These are phyloP conservation scores for Dactylis glomerata DNA, from an alignment of 176 grass and related monocot species.

Conservation along the genomic window DNA sequence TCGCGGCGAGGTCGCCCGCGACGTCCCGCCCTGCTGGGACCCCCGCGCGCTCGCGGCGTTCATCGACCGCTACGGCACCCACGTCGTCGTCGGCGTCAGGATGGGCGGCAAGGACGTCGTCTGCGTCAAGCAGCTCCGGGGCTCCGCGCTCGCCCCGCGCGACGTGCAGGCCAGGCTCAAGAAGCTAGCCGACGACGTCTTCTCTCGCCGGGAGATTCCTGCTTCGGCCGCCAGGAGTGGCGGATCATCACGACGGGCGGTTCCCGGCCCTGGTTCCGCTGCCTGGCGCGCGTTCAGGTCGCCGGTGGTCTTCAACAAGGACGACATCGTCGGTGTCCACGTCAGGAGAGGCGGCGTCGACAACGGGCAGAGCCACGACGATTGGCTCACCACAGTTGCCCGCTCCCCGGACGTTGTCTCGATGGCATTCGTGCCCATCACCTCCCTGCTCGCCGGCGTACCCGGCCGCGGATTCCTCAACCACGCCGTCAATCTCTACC, in stretches of 20 bases:
- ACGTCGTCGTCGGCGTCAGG: slow-evolving; percentile 64
- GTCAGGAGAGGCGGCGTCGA: slow-evolving; percentile 73
- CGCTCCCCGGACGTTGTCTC: slow-evolving; percentile 55
- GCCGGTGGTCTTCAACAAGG: slow-evolving; percentile 39
- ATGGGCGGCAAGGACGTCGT: slow-evolving; percentile 88
- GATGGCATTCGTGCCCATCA: slow-evolving; percentile 80
- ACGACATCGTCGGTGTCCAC: slow-evolving; percentile 59
- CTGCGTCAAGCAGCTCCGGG: slow-evolving; percentile 71
- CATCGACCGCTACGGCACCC: slow-evolving; percentile 81
- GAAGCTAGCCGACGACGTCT: slow-evolving; percentile 49
- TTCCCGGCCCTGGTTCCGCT: slow-evolving; percentile 30
- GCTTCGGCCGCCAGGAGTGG: not conserved
- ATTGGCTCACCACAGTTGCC: slow-evolving; percentile 71
- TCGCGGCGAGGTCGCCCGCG: slow-evolving; percentile 32
- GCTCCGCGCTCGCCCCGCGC: slow-evolving; percentile 54
- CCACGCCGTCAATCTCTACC: slow-evolving; percentile 86
- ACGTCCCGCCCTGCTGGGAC: slow-evolving; percentile 66
- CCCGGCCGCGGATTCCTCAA: slow-evolving; percentile 67
- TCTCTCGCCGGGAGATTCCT: slow-evolving; percentile 17
- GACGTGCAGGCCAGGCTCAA: slow-evolving; percentile 69
- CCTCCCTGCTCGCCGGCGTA: slow-evolving; percentile 60
- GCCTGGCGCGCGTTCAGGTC: slow-evolving; percentile 44
- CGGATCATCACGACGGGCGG: slow-evolving; percentile 25
- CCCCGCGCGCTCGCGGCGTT: slow-evolving; percentile 70
- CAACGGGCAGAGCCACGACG: slow-evolving; percentile 42